Evolutionary conservation across 2,329 filamentous ascomycete genomes (phyloP), one percentile per base, ranked within the genome.

Genomic region (Diaporthe sp.): DNA sequence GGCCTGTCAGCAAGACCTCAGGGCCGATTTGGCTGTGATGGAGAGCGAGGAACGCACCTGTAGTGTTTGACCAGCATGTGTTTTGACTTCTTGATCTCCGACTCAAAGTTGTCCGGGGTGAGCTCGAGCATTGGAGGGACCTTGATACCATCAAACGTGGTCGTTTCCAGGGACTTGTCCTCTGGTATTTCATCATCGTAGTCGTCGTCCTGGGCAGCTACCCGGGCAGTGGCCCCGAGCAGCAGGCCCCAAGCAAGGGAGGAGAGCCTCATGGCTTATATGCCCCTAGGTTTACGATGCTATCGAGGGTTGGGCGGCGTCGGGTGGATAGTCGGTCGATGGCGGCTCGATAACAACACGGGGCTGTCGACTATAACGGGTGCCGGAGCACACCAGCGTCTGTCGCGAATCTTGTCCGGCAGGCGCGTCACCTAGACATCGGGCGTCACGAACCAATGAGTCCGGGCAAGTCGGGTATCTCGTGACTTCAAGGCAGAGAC

Each of bases 41-140:
- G 59, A 44, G 32, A 39, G 35, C 35, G 73, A 15, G 44, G 0
- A 39, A 59, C 81, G 53, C 85, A 93, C 93, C 92, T 94, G 83
- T 90, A 94, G 78, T 93, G 92, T 82, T 93, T 91, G 63, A 91
- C 85, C 76, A 91, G 79, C 74, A 90, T 77, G 79, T 86, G 90
- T 80, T 89, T 89, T 42, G 85, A 83, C 71, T 84, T 85, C 76
- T 88, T 89, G 59, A 89, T 82, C 77, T 90, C 88, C 47, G 88
- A 84, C 7, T 91, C 88, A 77, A 92, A 89, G 77, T 86, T 92
- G 56, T 87, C 83, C 37, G 88, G 87, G 3, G 87, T 89, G 75
- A 95, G 80, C 79, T 93, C 89, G 56, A 88, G 83, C 79, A 94
- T 84, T 6, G 92, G 90, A 47, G 93, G 93, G 50, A 95, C 92